Percentiles rank a stretch among this genome's conserved stretches.
phyloP scores from a whole-genome alignment of 1,139 yeast genomes.

The Casaregolazyma suthepensis region DNA sequence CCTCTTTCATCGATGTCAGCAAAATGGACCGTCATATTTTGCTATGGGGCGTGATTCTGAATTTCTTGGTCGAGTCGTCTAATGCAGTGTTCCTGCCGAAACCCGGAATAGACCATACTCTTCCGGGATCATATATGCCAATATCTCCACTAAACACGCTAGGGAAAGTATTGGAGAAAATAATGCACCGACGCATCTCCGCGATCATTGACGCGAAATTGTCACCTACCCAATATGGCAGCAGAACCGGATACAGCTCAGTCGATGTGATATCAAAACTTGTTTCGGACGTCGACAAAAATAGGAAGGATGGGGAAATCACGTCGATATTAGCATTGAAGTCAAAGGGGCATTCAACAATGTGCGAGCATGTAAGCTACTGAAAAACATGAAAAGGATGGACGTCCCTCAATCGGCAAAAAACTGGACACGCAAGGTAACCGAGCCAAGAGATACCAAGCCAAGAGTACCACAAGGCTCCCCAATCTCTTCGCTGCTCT shows the following conservation, averaged over 20 bases:
- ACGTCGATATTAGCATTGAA: conserved; percentile 12
- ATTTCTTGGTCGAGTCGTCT: no score
- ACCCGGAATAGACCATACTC: background rate
- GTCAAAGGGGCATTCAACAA: conserved; percentile 17
- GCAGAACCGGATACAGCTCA: background rate
- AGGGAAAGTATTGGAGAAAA: background rate
- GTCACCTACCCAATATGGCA: background rate
- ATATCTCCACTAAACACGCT: background rate
- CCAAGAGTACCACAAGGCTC: no score
- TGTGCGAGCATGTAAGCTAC: conserved; percentile 12
- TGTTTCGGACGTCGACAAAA: background rate
- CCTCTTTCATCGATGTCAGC: no score
- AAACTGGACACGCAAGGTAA: conserved; percentile 10
- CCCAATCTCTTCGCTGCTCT: no score
- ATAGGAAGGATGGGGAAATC: background rate
- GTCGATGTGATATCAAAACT: no score
- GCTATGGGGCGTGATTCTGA: no score
- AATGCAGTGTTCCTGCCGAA: background rate
- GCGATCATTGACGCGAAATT: background rate
- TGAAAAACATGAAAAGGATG: conserved; percentile 7
- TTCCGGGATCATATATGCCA: background rate
- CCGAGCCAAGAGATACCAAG: no score
- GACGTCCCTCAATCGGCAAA: conserved; percentile 8
- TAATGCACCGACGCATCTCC: background rate
- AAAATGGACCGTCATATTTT: no score